Base-by-base conservation (phyloP, 192 early-diverging fungal genomes). In the Umbelopsis vinacea region DNA sequence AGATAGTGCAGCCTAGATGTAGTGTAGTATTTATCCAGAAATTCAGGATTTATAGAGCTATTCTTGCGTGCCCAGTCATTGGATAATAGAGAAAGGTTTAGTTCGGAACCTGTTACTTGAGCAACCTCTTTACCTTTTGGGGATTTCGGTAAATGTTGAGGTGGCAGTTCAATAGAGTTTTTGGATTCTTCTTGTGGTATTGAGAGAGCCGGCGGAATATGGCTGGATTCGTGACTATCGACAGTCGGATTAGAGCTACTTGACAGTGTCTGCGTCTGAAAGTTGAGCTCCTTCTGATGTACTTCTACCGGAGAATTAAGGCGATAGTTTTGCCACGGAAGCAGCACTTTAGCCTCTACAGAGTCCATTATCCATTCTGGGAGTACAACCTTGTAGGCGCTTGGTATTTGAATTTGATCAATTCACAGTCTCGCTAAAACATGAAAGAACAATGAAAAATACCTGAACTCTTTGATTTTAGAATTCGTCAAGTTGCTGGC, bases 291-390 rank as follows among this genome's bases (percentile, higher is more conserved):
- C 52, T 70, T 79, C 57, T 70, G 57, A 11, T 70, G 48, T 0
- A 68, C 73, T 14, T 46, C 52, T 8, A 71, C 53, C 0, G 74
- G 60, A 17, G 57, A 63, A 46, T 76, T 68, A 1, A 85, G 69
- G 12, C 81, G 77, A 72, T 88, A 97, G 6, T 76, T 73, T 24
- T 82, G 78, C 93, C 93, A 95, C 2, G 89, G 76, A 8, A 97
- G 84, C 54, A 88, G 73, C 50, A 79, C 82, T 14, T 79, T 74
- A 2, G 83, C 83, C 43, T 83, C 78, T 43, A 94, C 80, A 24
- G 86, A 89, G 26, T 97, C 92, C 1, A 83, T 77, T 7, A 97
- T 78, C 96, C 96, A 97, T 24, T 85, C 85, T 23, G 92, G 90
- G 21, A 74, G 85, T 10, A 89, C 92, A 0, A 93, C 86, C 38